Conservation (phyloP, 495 filamentous ascomycete species). For the Xeromyces bisporus region DNA sequence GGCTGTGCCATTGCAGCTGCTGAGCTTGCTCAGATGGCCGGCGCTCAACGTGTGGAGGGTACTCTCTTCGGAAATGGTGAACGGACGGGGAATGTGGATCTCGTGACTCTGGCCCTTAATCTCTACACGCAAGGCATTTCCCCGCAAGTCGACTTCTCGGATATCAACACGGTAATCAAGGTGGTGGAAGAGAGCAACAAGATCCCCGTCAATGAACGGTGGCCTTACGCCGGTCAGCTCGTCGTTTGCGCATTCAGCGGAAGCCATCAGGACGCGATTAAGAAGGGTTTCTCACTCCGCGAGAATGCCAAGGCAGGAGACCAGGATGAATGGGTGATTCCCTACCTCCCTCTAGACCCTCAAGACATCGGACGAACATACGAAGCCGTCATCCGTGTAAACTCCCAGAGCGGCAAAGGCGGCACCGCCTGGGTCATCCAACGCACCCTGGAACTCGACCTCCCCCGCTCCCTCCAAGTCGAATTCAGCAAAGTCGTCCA, state of each 20-base stretch:
- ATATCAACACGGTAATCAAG: constrained; percentile 75
- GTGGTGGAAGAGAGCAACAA: constrained; percentile 86
- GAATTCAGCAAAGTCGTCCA: constrained; percentile 85
- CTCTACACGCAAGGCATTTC: constrained; percentile 91
- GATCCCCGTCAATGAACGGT: constrained; percentile 78
- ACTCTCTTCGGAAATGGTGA: constrained; percentile 94
- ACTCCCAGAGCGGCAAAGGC: constrained; percentile 90
- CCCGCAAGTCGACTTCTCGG: constrained; percentile 79
- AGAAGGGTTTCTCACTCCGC: constrained; percentile 78
- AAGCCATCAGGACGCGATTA: constrained; percentile 93
- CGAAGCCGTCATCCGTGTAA: constrained; percentile 95
- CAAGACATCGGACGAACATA: constrained; percentile 89
- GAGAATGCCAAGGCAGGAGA: constrained; percentile 38
- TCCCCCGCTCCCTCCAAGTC: constrained; percentile 83
- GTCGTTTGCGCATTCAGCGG: constrained; percentile 84
- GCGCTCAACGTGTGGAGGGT: constrained; percentile 86
- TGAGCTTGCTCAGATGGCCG: constrained; percentile 94
- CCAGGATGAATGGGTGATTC: constrained; percentile 53
- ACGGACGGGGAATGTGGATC: constrained; percentile 87
- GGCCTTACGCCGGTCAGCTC: constrained; percentile 78
- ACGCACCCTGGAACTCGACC: constrained; percentile 72
- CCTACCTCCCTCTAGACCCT: constrained; percentile 87
- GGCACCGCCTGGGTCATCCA: constrained; percentile 91
- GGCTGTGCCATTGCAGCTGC: constrained; percentile 80
- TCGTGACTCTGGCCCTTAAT: constrained; percentile 88